phyloP scores from a whole-genome alignment of 768 basidiomycete genomes.

The Suillus placidus region DNA sequence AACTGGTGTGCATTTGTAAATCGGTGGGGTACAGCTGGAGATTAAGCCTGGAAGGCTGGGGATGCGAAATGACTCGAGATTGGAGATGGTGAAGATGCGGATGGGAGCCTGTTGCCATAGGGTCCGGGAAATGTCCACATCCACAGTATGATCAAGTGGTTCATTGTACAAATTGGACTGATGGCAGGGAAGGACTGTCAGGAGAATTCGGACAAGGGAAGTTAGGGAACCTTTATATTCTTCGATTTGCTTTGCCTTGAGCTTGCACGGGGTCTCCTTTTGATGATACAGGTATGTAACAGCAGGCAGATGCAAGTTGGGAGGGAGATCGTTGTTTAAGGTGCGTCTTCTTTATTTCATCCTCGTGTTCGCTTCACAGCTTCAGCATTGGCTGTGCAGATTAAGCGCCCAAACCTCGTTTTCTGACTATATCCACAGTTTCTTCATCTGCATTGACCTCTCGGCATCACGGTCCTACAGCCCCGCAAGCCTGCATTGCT shows the following conservation, averaged over 20 bases:
- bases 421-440: neutral
- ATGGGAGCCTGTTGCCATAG: neutral
- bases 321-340: no score
- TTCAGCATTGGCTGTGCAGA: neutral
- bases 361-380: no score
- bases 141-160: neutral
- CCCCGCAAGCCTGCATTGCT: neutral
- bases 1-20: neutral
- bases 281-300: no score
- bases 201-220: neutral
- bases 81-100: neutral
- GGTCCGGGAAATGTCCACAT: neutral
- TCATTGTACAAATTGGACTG: constrained; percentile 1
- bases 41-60: neutral
- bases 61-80: neutral
- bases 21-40: neutral
- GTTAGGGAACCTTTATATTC: neutral
- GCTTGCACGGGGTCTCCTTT: no score
- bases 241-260: no score
- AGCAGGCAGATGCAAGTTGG: no score
- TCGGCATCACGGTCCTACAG: neutral
- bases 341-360: no score
- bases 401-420: neutral
- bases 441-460: neutral
- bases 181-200: constrained; percentile 24